Conservation (phyloP, 306 rosid genomes). For the Adenanthera pavonina region DNA sequence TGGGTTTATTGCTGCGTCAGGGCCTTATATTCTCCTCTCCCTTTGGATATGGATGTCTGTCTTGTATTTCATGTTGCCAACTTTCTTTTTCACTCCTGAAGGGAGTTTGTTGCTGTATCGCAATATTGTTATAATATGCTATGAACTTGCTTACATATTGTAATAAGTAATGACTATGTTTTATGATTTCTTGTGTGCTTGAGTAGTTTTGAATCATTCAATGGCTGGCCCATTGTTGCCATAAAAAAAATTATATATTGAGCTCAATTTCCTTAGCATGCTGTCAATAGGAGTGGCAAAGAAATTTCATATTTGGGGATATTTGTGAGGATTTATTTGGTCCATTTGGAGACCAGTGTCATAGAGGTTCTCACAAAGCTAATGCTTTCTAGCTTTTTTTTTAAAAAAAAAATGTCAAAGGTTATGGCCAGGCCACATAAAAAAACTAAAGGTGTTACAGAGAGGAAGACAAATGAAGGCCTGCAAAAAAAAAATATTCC, state of each 20-base stretch:
- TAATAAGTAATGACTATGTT: neutral
- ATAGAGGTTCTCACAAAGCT: no score
- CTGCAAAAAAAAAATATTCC: no score
- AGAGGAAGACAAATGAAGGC: no score
- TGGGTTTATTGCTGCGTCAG: slow-evolving; percentile 51
- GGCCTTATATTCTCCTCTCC: slow-evolving; percentile 49
- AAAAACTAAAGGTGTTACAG: no score
- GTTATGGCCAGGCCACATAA: no score
- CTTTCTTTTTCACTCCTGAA: slow-evolving; percentile 46
- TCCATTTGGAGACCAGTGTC: no score
- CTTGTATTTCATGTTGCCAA: slow-evolving; percentile 7
- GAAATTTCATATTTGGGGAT: neutral
- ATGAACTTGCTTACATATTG: neutral
- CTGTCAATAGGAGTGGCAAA: neutral
- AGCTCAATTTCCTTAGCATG: neutral
- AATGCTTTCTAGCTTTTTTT: no score
- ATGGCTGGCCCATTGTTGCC: neutral
- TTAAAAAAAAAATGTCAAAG: no score
- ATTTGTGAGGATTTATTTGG: neutral
- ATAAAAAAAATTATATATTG: neutral
- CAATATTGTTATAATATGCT: slow-evolving; percentile 23
- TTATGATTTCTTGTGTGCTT: neutral
- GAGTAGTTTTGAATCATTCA: neutral
- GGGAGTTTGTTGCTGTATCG: slow-evolving; percentile 50
- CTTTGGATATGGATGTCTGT: slow-evolving; percentile 36